A percentile compares a stretch with the other conserved stretches of the same genome.
phyloP scores from a whole-genome alignment of 2,329 filamentous ascomycete species.

The Fusarium liriodendri region DNA sequence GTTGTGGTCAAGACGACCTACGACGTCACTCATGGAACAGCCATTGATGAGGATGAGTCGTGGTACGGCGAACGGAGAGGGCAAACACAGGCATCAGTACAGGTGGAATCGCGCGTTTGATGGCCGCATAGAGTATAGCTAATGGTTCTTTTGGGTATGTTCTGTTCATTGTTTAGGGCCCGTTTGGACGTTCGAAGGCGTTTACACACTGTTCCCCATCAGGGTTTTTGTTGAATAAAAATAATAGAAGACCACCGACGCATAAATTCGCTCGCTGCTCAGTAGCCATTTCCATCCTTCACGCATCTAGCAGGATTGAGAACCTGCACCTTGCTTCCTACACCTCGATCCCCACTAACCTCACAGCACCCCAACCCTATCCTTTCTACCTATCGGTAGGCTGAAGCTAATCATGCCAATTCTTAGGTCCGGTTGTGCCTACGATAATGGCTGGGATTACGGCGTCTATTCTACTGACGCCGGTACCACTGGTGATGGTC shows the following conservation, averaged over 20 bases:
- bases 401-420: not conserved
- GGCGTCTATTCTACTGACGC: not conserved
- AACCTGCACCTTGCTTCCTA: not conserved
- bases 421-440: not conserved
- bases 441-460: not conserved
- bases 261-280: not conserved
- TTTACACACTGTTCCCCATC: not conserved
- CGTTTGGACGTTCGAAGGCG: not conserved
- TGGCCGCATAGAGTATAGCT: not conserved
- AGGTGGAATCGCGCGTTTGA: conserved; percentile 10
- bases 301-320: not conserved
- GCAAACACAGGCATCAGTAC: conserved; percentile 17
- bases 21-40: conserved; percentile 14
- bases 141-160: not conserved
- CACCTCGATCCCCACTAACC: not conserved
- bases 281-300: not conserved
- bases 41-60: not conserved
- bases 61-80: conserved; percentile 20
- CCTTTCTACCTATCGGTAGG: not conserved
- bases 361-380: not conserved
- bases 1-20: conserved; percentile 29
- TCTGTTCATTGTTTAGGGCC: not conserved
- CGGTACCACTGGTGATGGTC: not conserved
- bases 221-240: no score
- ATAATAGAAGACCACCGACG: not conserved